Conservation (phyloP, 2,329 filamentous ascomycete genomes). For the Berkeleyomyces rouxiae region DNA sequence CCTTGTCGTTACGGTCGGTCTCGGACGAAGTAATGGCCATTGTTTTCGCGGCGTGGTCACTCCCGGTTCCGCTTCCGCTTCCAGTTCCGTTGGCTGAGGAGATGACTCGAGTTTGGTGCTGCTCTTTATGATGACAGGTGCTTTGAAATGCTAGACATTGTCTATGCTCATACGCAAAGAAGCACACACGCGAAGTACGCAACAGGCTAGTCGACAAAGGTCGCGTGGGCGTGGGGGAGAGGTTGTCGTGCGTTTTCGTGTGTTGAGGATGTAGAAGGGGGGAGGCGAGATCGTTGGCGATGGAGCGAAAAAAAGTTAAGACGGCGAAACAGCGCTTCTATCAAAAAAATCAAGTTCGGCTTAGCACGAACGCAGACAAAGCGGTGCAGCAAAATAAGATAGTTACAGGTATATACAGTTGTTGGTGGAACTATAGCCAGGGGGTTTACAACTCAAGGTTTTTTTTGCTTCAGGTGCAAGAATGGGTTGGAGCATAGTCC, state of each 20-base stretch:
- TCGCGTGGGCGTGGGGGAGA: neutral
- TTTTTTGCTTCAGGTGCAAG: neutral
- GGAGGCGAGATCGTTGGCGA: neutral
- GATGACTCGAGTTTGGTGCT: conserved; percentile 4
- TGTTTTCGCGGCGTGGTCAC: neutral
- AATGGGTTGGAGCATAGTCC: neutral
- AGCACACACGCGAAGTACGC: neutral
- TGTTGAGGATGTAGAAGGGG: neutral
- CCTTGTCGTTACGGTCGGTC: neutral
- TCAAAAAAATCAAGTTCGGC: neutral
- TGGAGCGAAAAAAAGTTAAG: neutral
- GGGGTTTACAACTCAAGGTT: neutral
- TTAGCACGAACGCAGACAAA: neutral
- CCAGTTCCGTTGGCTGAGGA: neutral
- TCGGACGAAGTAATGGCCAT: neutral
- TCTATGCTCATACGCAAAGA: neutral
- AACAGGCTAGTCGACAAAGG: neutral
- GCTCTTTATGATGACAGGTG: conserved; percentile 7
- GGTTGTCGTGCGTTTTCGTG: neutral
- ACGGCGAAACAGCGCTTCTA: neutral
- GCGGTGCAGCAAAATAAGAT: neutral
- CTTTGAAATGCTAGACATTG: conserved; percentile 4
- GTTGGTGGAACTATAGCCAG: neutral
- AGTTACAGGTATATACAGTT: neutral
- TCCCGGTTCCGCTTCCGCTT: neutral